These are phyloP conservation scores for Eutrema yunnanense DNA, from an alignment of 345 rosid genomes.

Conservation along the genomic window DNA sequence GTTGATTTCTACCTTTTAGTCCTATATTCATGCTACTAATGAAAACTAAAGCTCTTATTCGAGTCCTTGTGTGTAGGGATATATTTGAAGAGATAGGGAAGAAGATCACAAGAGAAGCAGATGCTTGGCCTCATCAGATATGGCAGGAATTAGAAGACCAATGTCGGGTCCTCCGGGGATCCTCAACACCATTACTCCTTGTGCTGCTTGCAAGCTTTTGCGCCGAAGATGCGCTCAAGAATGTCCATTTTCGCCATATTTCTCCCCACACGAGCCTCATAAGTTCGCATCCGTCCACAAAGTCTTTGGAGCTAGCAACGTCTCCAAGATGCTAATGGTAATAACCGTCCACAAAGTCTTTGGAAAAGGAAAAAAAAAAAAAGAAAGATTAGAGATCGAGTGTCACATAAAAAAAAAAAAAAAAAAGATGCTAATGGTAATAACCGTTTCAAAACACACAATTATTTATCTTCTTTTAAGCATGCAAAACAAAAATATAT, in stretches of 20 bases:
- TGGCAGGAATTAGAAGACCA: slow-evolving; percentile 76
- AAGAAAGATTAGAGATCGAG: too few species aligned
- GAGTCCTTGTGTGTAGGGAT: slow-evolving; percentile 40
- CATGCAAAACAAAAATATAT: neutral
- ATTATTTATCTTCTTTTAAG: neutral
- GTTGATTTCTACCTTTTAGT: slow-evolving; percentile 15
- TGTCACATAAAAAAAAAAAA: too few species aligned
- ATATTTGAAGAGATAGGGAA: slow-evolving; percentile 80
- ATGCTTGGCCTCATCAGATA: slow-evolving; percentile 49
- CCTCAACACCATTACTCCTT: slow-evolving; percentile 87
- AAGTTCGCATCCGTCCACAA: slow-evolving; percentile 93
- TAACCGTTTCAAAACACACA: neutral
- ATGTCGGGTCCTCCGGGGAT: slow-evolving; percentile 73
- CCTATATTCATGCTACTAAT: slow-evolving; percentile 5
- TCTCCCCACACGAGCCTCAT: slow-evolving; percentile 94
- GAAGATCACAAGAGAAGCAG: slow-evolving; percentile 77
- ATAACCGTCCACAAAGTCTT: too few species aligned
- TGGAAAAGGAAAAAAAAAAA: too few species aligned
- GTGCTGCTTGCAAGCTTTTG: slow-evolving; percentile 95
- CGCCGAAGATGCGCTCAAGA: slow-evolving; percentile 93
- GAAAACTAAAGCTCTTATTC: neutral
- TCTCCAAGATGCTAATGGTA: slow-evolving; percentile 93
- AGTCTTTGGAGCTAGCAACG: slow-evolving; percentile 97
- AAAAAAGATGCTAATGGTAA: slow-evolving; percentile 90
- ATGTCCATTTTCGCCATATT: slow-evolving; percentile 94